These are phyloP conservation scores for Mycena rebaudengoi DNA, from an alignment of 768 basidiomycete genomes.

Conservation along the genomic window DNA sequence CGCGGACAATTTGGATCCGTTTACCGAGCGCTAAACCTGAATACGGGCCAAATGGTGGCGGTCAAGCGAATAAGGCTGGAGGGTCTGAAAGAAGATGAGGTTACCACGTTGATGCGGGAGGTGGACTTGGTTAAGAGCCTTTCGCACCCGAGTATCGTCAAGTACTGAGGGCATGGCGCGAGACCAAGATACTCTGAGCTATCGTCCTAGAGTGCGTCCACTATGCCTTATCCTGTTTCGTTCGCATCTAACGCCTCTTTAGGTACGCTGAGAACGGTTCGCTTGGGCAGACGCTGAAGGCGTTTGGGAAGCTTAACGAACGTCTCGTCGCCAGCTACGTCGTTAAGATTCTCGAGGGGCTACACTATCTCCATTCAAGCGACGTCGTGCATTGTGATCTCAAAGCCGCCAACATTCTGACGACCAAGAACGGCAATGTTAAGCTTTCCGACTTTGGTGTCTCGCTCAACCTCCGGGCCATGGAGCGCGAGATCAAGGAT, in stretches of 20 bases:
- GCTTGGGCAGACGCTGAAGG: constrained; percentile 89
- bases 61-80: constrained; percentile 94
- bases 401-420: constrained; percentile 98
- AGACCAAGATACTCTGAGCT: constrained; percentile 86
- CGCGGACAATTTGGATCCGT: constrained; percentile 97
- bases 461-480: constrained; percentile 91
- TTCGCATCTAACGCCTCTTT: constrained; percentile 26
- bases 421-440: constrained; percentile 96
- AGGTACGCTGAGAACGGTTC: constrained; percentile 98
- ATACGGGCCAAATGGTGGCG: constrained; percentile 98
- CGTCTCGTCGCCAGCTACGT: constrained; percentile 91
- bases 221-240: constrained; percentile 18
- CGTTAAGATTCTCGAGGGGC: constrained; percentile 94
- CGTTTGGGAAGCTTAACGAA: constrained; percentile 95
- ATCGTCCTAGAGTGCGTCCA: constrained; percentile 92
- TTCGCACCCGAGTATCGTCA: constrained; percentile 95
- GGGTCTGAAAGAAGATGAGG: constrained; percentile 90
- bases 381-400: constrained; percentile 97
- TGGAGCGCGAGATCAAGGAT: constrained; percentile 86
- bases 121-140: constrained; percentile 92
- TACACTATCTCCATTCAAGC: constrained; percentile 90
- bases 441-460: constrained; percentile 99
- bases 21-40: constrained; percentile 92
- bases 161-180: constrained; percentile 96
- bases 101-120: constrained; percentile 91